These are phyloP conservation scores for Dothiorella sarmentorum DNA, from an alignment of 2,329 filamentous ascomycete genomes.

Conservation along the genomic window DNA sequence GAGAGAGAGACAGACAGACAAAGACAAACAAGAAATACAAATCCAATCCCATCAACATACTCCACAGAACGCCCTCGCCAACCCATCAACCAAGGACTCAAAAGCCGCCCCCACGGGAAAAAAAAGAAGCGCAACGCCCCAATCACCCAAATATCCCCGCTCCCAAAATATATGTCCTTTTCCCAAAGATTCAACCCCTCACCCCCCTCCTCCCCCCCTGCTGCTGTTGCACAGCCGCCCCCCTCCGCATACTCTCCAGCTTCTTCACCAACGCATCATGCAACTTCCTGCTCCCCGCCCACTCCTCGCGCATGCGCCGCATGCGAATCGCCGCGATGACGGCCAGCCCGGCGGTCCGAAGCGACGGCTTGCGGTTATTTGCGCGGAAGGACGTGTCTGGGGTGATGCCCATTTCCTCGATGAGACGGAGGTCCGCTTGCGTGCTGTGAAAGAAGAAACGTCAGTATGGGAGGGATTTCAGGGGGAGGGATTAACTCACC, in stretches of 20 bases:
- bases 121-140: too few relatives aligned
- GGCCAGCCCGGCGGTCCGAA: constrained; percentile 48
- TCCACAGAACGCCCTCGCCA: too few relatives aligned
- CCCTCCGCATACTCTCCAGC: constrained; percentile 42
- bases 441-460: constrained; percentile 59
- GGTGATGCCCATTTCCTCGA: constrained; percentile 75
- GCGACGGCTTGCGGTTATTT: constrained; percentile 37
- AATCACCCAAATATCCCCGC: too few relatives aligned
- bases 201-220: too few relatives aligned
- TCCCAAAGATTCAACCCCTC: too few relatives aligned
- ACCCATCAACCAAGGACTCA: too few relatives aligned
- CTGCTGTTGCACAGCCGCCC: too few relatives aligned
- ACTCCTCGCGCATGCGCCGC: constrained; percentile 47
- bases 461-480: background rate
- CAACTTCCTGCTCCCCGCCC: constrained; percentile 51
- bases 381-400: constrained; percentile 45
- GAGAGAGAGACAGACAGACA: too few relatives aligned
- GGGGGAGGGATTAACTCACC: constrained; percentile 58
- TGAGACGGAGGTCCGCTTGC: constrained; percentile 81
- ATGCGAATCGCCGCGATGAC: constrained; percentile 52
- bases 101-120: too few relatives aligned
- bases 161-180: too few relatives aligned
- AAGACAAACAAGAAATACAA: too few relatives aligned
- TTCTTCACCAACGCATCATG: constrained; percentile 46
- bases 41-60: too few relatives aligned